phyloP scores from a whole-genome alignment of 2,329 filamentous ascomycete genomes.

The Hawksworthiomyces lignivorus region DNA sequence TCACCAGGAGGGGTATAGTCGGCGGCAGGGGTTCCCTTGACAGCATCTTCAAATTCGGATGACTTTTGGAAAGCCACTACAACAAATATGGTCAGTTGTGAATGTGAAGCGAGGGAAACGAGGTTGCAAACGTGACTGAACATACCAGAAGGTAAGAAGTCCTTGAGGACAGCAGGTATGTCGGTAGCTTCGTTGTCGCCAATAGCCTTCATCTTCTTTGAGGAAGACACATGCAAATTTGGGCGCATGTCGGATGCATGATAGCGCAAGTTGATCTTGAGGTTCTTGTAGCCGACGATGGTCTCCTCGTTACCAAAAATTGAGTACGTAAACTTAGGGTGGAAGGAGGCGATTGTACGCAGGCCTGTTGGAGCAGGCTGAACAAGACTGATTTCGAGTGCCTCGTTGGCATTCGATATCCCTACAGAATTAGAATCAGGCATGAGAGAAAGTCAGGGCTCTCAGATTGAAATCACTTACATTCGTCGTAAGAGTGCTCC shows the following conservation, averaged over 20 bases:
- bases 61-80: constrained; percentile 60
- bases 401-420: constrained; percentile 54
- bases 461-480: constrained; percentile 6
- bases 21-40: constrained; percentile 34
- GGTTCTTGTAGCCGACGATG: constrained; percentile 81
- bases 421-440: constrained; percentile 29
- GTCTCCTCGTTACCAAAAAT: constrained; percentile 90
- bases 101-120: background rate
- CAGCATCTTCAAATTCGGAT: constrained; percentile 52
- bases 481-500: constrained; percentile 14
- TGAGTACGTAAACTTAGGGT: constrained; percentile 81
- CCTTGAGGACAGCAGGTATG: constrained; percentile 54
- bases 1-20: constrained; percentile 67
- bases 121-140: constrained; percentile 17
- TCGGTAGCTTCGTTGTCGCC: constrained; percentile 64
- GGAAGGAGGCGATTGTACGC: constrained; percentile 60
- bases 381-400: constrained; percentile 53
- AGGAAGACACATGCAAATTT: constrained; percentile 61
- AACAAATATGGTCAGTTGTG: no score
- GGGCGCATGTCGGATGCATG: constrained; percentile 69
- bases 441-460: background rate
- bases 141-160: constrained; percentile 60
- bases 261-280: constrained; percentile 66
- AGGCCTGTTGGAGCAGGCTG: constrained; percentile 39
- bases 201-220: constrained; percentile 61